A percentile compares a stretch with the other conserved stretches of the same genome.
phyloP scores from a whole-genome alignment of 495 filamentous ascomycete genomes.

The Xylaria castorea region DNA sequence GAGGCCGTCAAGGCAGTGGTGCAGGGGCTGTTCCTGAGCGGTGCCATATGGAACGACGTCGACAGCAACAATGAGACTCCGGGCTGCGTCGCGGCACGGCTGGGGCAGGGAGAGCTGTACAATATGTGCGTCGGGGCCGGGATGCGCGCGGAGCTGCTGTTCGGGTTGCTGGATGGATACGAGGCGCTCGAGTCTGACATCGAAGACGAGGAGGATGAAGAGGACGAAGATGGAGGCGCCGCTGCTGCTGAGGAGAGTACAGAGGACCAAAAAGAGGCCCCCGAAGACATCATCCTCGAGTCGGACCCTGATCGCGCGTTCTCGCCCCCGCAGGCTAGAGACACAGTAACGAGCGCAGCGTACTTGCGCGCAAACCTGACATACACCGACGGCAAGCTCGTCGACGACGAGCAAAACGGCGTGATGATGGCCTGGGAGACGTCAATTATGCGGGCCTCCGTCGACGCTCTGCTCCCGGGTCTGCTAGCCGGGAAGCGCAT shows the following conservation, averaged over 20 bases:
- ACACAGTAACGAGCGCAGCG: constrained; percentile 64
- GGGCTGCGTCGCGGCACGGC: constrained; percentile 79
- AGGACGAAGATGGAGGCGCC: constrained; percentile 37
- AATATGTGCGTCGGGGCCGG: constrained; percentile 88
- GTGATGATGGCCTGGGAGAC: constrained; percentile 99
- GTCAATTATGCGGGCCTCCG: constrained; percentile 82
- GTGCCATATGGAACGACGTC: constrained; percentile 97
- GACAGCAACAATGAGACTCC: constrained; percentile 87
- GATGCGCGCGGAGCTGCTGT: constrained; percentile 85
- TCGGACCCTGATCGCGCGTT: constrained; percentile 46
- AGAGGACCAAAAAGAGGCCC: constrained; percentile 16
- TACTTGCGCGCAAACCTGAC: constrained; percentile 82
- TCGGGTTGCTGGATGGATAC: constrained; percentile 79
- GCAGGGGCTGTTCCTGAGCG: constrained; percentile 78
- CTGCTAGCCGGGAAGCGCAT: constrained; percentile 65
- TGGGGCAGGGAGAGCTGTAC: constrained; percentile 78
- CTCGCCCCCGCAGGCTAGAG: constrained; percentile 47
- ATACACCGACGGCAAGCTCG: constrained; percentile 74
- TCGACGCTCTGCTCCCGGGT: constrained; percentile 53
- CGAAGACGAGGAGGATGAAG: constrained; percentile 65
- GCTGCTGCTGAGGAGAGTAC: constrained; percentile 25
- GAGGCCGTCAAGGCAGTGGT: constrained; percentile 70
- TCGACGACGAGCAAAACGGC: constrained; percentile 82
- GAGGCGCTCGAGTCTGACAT: constrained; percentile 69
- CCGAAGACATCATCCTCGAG: constrained; percentile 39